These are phyloP conservation scores for Chlamydomonas incerta DNA, from an alignment of 139 green algal genomes.

Conservation along the genomic window DNA sequence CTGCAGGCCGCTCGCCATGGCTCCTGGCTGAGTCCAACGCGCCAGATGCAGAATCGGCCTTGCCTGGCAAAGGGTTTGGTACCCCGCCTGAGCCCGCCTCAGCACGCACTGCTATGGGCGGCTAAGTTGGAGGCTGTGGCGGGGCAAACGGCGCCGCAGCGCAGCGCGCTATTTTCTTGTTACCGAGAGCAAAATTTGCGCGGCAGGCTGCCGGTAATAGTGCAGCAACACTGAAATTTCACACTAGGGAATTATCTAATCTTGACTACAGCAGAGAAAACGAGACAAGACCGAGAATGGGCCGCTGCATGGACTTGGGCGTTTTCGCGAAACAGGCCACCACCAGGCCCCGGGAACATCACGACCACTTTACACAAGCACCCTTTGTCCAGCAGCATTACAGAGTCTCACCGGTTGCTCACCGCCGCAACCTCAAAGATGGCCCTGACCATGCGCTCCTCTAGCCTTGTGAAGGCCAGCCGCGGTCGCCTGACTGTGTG, in stretches of 20 bases:
- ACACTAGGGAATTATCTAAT: too few species aligned
- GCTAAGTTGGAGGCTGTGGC: background rate
- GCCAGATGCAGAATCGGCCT: background rate
- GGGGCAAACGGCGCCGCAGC: conserved; percentile 1
- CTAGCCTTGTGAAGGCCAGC: background rate
- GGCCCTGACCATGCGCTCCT: conserved; percentile 16
- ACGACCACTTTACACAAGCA: too few species aligned
- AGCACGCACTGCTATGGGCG: background rate
- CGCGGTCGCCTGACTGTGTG: conserved; percentile 20
- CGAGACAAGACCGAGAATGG: too few species aligned
- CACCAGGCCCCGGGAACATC: too few species aligned
- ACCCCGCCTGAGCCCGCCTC: conserved; percentile 21
- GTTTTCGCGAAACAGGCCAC: too few species aligned
- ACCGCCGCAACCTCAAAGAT: conserved; percentile 6
- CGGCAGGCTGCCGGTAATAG: too few species aligned
- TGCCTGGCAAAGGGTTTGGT: background rate
- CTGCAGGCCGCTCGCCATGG: conserved; percentile 68
- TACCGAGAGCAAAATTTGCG: too few species aligned
- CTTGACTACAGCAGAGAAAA: too few species aligned
- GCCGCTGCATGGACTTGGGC: too few species aligned
- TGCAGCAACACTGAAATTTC: too few species aligned
- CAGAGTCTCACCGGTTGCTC: background rate
- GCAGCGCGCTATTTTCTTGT: background rate
- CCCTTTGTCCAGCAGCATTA: background rate
- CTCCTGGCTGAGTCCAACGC: background rate